Base-by-base conservation (phyloP, 1,139 yeast species). In the Sugiyamaella pinicola region DNA sequence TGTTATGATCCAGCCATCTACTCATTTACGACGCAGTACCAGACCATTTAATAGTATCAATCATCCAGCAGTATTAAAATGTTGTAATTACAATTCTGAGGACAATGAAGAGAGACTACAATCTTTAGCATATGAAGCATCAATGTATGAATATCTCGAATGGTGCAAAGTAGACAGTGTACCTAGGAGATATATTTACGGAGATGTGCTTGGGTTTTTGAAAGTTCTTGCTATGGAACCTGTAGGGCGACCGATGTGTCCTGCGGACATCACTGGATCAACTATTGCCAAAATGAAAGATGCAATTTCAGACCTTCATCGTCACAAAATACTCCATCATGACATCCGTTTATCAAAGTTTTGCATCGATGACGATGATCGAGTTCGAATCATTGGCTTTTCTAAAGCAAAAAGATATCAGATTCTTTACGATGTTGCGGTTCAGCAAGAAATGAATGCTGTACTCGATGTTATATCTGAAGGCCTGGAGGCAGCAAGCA, bases 401-500 rank as follows among this genome's bases (percentile, higher is more conserved):
- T 49, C 58, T 10, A 39, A 46, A 8, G 58, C 69, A 0, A 55
- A 53, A 42, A 55, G 64, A 28, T 65, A 61, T 49, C 53, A 61
- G 7, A 54, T 55, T n/a, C 54, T 67, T 6, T 65, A 66, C 24
- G 51, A 57, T 3, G 50, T 56, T 10, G 65, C 66, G 1, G 55
- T 58, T 19, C 51, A 54, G 34, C 58, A 55, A n/a, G 68, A 67
- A 48, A 56, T 58, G 40, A 51, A 51, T 2, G 38, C 33, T 24
- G 50, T 65, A 17, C 52, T 65, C 75, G 1, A 80, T 80, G 49
- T 61, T 47, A 45, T 60, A 31, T 12, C 49, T 7, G 49, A 46
- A n/a, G 43, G 43, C 12, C n/a, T 45, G 28, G 48, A 17, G 5
- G 28, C 41, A 10, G 49, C 46, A 17, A 54, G 56, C 39, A 26